A percentile compares a stretch with the other conserved stretches of the same genome.
Evolutionary conservation across 228 moss, liverwort and hornwort genomes (phyloP).

Genomic region (Sphagnum magellanicum): DNA sequence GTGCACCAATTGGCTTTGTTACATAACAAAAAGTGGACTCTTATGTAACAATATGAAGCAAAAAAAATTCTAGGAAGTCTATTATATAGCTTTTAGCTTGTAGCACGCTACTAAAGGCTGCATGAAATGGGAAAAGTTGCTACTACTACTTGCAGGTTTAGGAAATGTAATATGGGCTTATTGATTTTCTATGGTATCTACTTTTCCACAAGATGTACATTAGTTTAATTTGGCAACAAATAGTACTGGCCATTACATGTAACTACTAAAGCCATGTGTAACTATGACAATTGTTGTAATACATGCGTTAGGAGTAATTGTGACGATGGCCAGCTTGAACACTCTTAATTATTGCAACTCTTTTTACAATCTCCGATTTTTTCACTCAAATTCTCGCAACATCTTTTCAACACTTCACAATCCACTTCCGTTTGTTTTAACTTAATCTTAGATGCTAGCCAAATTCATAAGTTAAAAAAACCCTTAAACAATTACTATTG

Average conservation of each 20-base stretch:
- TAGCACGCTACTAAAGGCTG: too few relatives aligned
- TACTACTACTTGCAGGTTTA: too few relatives aligned
- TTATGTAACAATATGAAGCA: too few relatives aligned
- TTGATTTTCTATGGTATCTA: constrained; percentile 46
- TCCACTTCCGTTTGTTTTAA: constrained; percentile 62
- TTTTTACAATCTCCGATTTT: constrained; percentile 50
- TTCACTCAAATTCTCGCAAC: constrained; percentile 46
- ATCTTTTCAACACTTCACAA: constrained; percentile 54
- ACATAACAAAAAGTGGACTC: too few relatives aligned
- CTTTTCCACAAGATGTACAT: constrained; percentile 49
- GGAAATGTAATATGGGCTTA: too few relatives aligned
- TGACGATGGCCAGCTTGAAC: constrained; percentile 43
- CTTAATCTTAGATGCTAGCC: constrained; percentile 41
- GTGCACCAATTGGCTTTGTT: too few relatives aligned
- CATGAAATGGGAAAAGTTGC: too few relatives aligned
- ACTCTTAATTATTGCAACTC: constrained; percentile 53
- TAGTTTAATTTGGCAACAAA: constrained; percentile 47
- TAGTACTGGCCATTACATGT: constrained; percentile 25
- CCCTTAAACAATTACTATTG: too few relatives aligned
- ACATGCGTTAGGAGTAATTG: too few relatives aligned
- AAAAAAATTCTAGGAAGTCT: too few relatives aligned
- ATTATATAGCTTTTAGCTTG: too few relatives aligned
- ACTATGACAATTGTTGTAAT: constrained; percentile 20
- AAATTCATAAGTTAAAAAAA: too few relatives aligned
- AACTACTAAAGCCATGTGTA: constrained; percentile 25